Percentiles rank a stretch among this genome's conserved stretches.
Conservation (phyloP, 345 rosid genomes). For the Boechera divaricarpa region DNA sequence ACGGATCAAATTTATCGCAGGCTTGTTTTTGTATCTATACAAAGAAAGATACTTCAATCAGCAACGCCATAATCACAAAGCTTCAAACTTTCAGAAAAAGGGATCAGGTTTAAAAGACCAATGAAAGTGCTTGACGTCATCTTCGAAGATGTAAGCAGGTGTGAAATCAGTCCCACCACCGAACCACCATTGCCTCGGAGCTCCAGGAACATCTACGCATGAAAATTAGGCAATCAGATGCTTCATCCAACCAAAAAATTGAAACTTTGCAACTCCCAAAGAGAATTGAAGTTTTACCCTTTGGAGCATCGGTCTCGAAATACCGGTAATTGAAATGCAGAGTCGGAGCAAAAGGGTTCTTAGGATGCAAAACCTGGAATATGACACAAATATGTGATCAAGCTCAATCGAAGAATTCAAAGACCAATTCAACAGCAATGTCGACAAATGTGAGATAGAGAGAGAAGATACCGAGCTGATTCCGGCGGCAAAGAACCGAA, state of each 20-base stretch:
- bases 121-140: slow-evolving; percentile 92
- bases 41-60: background rate
- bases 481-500: slow-evolving; percentile 93
- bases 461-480: slow-evolving; percentile 53
- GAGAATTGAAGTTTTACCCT: slow-evolving; percentile 52
- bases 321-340: slow-evolving; percentile 43
- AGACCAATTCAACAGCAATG: background rate
- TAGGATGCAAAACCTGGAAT: slow-evolving; percentile 40
- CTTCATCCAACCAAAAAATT: slow-evolving; percentile 2
- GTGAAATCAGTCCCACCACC: slow-evolving; percentile 99
- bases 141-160: slow-evolving; percentile 92
- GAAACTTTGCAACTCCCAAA: background rate
- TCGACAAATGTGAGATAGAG: background rate
- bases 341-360: slow-evolving; percentile 94
- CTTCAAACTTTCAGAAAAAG: background rate
- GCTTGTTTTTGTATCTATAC: slow-evolving; percentile 73
- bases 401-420: background rate
- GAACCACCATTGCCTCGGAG: slow-evolving; percentile 98
- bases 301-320: slow-evolving; percentile 58
- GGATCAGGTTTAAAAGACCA: slow-evolving; percentile 47
- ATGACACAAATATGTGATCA: background rate
- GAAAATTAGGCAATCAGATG: background rate
- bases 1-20: slow-evolving; percentile 84
- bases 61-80: slow-evolving; percentile 15
- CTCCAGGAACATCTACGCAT: slow-evolving; percentile 79